Percentiles rank a stretch among this genome's conserved stretches.
These are phyloP conservation scores for Taxillus chinensis DNA, from an alignment of 164 flowering plant species.

Conservation along the genomic window DNA sequence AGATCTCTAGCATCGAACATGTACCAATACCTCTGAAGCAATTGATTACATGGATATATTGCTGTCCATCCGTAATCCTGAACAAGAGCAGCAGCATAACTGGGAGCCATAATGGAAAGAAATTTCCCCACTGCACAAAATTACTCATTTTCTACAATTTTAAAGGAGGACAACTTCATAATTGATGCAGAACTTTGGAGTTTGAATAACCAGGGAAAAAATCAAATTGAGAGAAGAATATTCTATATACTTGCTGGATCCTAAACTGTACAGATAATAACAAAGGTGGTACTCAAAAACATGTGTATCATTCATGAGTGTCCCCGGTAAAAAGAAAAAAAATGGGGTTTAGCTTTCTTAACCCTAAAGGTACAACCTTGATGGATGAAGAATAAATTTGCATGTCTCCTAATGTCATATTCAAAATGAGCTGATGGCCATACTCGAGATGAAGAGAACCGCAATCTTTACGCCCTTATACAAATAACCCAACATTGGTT, in stretches of 20 bases:
- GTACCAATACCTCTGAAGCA: no score
- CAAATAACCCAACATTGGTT: background rate
- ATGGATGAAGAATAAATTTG: conserved; percentile 11
- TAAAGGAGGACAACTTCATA: conserved; percentile 2
- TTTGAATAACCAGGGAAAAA: conserved; percentile 4
- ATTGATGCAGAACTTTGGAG: conserved; percentile 12
- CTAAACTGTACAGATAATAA: conserved; percentile 41
- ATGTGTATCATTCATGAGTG: conserved; percentile 16
- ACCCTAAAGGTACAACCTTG: conserved; percentile 17
- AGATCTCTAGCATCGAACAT: no score
- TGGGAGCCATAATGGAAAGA: no score
- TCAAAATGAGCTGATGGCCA: conserved; percentile 4
- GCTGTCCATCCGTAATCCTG: no score
- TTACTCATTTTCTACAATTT: no score
- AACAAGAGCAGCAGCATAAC: no score
- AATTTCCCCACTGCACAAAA: no score
- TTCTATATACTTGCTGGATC: conserved; percentile 23
- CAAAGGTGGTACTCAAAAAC: conserved; percentile 7
- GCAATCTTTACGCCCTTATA: conserved; percentile 1
- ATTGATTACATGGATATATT: no score
- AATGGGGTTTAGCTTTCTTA: conserved; percentile 19
- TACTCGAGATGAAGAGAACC: conserved; percentile 11
- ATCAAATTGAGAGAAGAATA: conserved; percentile 8
- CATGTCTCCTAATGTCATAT: conserved; percentile 7
- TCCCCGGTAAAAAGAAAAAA: conserved; percentile 11